Evolutionary conservation across 805 yeast species (phyloP).

Genomic region (Debaryomyces castellii): DNA sequence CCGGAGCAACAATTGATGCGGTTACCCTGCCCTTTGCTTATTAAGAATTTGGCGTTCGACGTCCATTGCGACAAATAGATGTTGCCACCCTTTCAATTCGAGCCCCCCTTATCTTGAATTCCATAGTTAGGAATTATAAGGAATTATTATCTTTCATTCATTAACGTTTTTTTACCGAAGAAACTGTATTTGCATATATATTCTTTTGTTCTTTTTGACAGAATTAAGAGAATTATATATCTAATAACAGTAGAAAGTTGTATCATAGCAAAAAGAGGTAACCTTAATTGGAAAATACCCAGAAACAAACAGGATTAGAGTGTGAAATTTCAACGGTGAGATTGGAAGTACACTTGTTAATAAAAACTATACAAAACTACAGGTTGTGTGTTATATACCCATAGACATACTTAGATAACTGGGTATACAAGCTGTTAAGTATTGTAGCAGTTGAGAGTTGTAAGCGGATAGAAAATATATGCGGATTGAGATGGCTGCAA

Average conservation of each 20-base stretch:
- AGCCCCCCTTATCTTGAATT: conserved; percentile 7
- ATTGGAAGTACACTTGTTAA: not conserved
- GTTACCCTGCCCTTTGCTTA: conserved; percentile 8
- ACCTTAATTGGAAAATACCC: conserved; percentile 10
- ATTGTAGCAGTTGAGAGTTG: not conserved
- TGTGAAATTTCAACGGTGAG: conserved; percentile 2
- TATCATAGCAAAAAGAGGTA: conserved; percentile 5
- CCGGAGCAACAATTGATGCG: not conserved
- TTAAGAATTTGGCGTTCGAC: conserved; percentile 6
- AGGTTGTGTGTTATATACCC: not conserved
- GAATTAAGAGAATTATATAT: not conserved
- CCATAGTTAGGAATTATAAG: not conserved
- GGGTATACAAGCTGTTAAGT: not conserved
- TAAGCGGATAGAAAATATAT: not conserved
- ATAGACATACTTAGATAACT: not conserved
- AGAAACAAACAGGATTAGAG: not conserved
- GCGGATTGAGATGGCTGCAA: conserved; percentile 29
- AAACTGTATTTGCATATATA: not conserved
- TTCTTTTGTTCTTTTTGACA: not conserved
- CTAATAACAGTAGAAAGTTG: conserved; percentile 1
- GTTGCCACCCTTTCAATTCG: conserved; percentile 7
- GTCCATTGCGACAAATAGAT: conserved; percentile 2
- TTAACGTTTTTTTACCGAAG: not conserved
- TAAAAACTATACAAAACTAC: not conserved
- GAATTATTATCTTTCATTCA: not conserved